Base-by-base conservation (phyloP, 371 early-diverging fungal species). In the Lichtheimia hyalospora region DNA sequence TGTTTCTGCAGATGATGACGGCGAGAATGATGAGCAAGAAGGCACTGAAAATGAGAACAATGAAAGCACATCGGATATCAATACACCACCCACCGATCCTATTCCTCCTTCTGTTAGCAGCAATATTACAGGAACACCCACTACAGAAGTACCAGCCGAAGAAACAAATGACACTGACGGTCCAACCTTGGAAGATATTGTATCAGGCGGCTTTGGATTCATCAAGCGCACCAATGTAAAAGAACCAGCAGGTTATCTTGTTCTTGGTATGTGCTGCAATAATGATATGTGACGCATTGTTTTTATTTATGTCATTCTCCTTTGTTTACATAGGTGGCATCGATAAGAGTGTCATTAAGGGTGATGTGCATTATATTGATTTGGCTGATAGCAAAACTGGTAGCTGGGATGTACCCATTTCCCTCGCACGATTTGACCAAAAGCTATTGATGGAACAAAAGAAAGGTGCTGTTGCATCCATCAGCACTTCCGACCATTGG, bases 391-490 rank as follows among this genome's bases (percentile, higher is more conserved):
- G 61, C 21, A 54, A 55, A 46, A 64, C 57, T 42, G 71, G 69
- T 56, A 74, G 69, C 57, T 77, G 77, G 77, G 74, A 77, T 59
- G 63, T 77, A 40, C 72, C 70, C 49, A 74, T 77, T 21, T 66
- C 70, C 52, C 64, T 71, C 60, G 74, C 72, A 12, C 62, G 67
- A 40, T 71, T 77, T 34, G 77, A 68, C 41, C 44, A 54, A 24
- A 53, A 61, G 49, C 57, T 77, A 12, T 51, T 60, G 13, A 53
- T 77, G 7, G 44, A 69, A 49, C 77, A 77, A 60, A 53, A 68
- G 58, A 50, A 58, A n/a, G 44, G 60, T 41, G 77, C 77, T 16
- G 54, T 74, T 54, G 77, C 77, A 8, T 64, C 72, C 53, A 64
- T 77, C 58, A 66, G 67, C 57, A 71, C 77, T 8, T 67, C 77